Conservation (phyloP, 1,139 yeast species). For the Diutina catenulata region DNA sequence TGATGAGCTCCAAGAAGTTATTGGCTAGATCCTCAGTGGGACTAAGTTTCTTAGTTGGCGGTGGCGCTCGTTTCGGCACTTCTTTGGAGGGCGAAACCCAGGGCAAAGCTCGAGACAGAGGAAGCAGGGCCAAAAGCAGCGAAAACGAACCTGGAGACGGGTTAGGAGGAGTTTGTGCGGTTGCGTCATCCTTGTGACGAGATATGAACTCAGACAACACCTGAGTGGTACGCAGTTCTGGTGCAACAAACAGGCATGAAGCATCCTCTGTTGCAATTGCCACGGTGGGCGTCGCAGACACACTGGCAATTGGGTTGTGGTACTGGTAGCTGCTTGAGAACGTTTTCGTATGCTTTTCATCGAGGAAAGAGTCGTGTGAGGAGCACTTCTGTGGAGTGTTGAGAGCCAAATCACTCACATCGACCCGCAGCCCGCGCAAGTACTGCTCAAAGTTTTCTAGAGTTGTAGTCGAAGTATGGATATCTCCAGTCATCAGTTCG, state of each 20-base stretch:
- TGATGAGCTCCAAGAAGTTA: not conserved
- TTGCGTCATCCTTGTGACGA: not conserved
- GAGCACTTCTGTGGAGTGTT: not conserved
- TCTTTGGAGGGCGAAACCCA: not conserved
- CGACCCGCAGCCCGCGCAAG: not conserved
- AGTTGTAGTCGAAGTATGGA: too few species aligned
- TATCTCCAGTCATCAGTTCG: too few species aligned
- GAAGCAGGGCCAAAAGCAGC: not conserved
- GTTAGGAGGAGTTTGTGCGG: not conserved
- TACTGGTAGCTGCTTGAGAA: not conserved
- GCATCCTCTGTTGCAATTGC: not conserved
- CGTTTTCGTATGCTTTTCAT: constrained; percentile 1
- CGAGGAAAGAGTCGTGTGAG: constrained; percentile 2
- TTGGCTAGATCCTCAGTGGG: not conserved
- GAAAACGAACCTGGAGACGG: not conserved
- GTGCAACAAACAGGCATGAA: not conserved
- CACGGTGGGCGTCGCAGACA: not conserved
- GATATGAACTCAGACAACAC: not conserved
- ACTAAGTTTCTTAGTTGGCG: not conserved
- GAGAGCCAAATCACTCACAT: not conserved
- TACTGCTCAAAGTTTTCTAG: not conserved
- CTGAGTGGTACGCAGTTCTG: not conserved
- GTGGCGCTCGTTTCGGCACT: not conserved
- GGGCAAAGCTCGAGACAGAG: constrained; percentile 1
- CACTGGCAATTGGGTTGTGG: not conserved